Conservation (phyloP, 139 green algal species). For the Chlorokybus atmophyticus region DNA sequence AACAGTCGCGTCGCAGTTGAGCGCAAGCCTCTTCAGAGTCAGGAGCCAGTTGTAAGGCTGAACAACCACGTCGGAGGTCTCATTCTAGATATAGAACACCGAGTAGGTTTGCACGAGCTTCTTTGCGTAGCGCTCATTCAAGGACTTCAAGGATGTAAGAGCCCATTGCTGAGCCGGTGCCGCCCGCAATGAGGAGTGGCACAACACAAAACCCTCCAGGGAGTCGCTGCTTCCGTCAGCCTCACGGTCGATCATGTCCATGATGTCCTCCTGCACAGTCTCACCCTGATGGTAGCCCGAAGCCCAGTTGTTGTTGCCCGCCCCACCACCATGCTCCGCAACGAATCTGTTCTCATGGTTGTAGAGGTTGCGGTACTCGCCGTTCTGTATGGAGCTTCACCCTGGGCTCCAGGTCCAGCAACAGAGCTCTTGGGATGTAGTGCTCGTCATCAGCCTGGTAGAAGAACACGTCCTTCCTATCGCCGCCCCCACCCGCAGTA, state of each 20-base stretch:
- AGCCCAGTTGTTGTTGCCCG: conserved; percentile 99
- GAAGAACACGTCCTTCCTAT: conserved; percentile 99
- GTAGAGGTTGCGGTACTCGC: conserved; percentile 86
- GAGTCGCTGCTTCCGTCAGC: conserved; percentile 89
- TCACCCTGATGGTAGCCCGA: conserved; percentile 56
- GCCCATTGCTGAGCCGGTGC: conserved; percentile 84
- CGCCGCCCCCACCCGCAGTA: conserved; percentile 45
- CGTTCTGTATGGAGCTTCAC: conserved; percentile 90
- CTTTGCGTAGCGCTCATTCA: conserved; percentile 85
- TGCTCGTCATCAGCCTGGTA: conserved; percentile 99
- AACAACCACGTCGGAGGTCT: conserved; percentile 90
- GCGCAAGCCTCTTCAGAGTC: conserved; percentile 88
- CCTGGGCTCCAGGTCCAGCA: conserved; percentile 93
- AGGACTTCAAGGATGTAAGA: conserved; percentile 90
- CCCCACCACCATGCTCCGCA: conserved; percentile 80
- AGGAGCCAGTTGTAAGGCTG: conserved; percentile 98
- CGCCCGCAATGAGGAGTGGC: conserved; percentile 93
- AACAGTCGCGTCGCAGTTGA: conserved; percentile 79
- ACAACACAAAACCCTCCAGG: conserved; percentile 93
- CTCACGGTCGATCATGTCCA: conserved; percentile 99
- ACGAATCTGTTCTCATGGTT: conserved; percentile 98
- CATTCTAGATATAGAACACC: conserved; percentile 96
- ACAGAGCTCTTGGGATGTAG: conserved; percentile 86
- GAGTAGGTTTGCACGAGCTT: conserved; percentile 89
- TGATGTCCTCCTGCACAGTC: conserved; percentile 74